These are phyloP conservation scores for Gnomoniopsis smithogilvyi DNA, from an alignment of 2,329 filamentous ascomycete species.

Conservation along the genomic window DNA sequence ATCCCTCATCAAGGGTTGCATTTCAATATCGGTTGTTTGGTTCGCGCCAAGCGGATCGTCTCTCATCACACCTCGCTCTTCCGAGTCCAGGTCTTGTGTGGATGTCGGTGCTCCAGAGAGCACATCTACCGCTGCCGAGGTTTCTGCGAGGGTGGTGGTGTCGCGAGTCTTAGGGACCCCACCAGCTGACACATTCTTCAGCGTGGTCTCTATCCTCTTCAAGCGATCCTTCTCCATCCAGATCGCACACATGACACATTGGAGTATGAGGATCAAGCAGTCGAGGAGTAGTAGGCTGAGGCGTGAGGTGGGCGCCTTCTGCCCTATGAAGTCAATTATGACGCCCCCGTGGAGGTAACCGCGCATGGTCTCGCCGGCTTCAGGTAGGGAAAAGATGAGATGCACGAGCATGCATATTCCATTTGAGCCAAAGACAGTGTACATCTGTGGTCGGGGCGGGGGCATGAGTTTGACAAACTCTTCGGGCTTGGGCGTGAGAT, in stretches of 20 bases:
- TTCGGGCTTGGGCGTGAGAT: conserved; percentile 61
- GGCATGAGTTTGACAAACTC: conserved; percentile 53
- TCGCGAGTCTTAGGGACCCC: conserved; percentile 17
- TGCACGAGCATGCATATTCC: conserved; percentile 60
- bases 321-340: conserved; percentile 66
- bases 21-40: conserved; percentile 42
- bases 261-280: conserved; percentile 51
- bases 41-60: conserved; percentile 33
- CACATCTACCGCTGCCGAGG: conserved; percentile 14
- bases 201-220: conserved; percentile 41
- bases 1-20: conserved; percentile 33
- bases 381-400: conserved; percentile 50
- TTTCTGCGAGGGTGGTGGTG: conserved; percentile 23
- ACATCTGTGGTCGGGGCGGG: conserved; percentile 54
- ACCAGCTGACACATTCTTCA: conserved; percentile 9
- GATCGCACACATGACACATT: conserved; percentile 63
- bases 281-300: conserved; percentile 55
- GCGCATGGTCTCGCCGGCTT: conserved; percentile 57
- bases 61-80: conserved; percentile 50
- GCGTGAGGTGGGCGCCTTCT: conserved; percentile 58
- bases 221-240: conserved; percentile 59
- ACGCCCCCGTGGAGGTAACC: conserved; percentile 67
- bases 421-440: conserved; percentile 57
- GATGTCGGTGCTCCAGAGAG: conserved; percentile 18
- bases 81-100: conserved; percentile 51